Conservation (phyloP, 495 filamentous ascomycete genomes). For the Annulohypoxylon bovei region DNA sequence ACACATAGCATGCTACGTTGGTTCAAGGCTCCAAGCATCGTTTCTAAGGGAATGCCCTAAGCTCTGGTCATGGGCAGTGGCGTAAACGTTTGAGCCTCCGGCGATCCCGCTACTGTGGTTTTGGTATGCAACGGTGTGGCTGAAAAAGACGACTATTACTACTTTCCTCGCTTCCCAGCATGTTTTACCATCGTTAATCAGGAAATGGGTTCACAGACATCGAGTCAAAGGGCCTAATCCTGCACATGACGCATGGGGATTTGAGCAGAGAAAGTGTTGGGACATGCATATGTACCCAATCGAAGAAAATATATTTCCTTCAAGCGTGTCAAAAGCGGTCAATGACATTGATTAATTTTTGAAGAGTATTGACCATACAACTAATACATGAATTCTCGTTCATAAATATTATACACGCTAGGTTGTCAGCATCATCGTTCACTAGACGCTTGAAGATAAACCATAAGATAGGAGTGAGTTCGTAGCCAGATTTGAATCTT, state of each 20-base stretch:
- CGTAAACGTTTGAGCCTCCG: constrained; percentile 9
- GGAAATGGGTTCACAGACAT: constrained; percentile 5
- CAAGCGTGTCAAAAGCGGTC: background rate
- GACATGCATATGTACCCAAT: background rate
- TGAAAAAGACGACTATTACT: background rate
- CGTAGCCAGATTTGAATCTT: background rate
- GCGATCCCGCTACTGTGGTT: constrained; percentile 5
- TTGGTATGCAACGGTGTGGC: constrained; percentile 14
- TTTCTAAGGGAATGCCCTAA: background rate
- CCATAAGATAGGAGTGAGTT: background rate
- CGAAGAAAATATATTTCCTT: background rate
- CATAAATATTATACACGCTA: background rate
- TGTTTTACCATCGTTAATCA: background rate
- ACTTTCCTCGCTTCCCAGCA: background rate
- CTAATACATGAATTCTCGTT: background rate
- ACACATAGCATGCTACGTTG: background rate
- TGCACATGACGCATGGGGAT: background rate
- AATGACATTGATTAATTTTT: background rate
- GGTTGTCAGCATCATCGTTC: background rate
- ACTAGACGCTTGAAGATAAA: background rate
- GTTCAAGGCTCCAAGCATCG: background rate
- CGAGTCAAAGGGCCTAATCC: background rate
- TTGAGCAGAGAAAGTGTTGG: background rate
- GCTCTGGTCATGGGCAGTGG: background rate
- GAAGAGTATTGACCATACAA: background rate